Evolutionary conservation across 2,329 filamentous ascomycete genomes (phyloP).

Genomic region (Talaromyces sp.): DNA sequence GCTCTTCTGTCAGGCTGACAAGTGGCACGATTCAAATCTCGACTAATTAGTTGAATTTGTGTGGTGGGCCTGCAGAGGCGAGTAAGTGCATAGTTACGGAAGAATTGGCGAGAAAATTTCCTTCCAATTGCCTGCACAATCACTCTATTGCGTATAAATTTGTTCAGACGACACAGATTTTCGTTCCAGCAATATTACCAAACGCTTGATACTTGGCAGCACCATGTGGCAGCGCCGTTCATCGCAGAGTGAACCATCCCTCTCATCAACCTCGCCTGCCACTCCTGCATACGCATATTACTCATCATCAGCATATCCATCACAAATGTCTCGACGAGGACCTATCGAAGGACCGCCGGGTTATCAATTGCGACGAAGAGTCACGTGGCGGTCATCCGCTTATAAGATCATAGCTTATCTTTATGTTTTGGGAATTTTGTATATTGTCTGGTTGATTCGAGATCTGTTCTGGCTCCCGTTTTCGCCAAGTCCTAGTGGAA

Average conservation of each 20-base stretch:
- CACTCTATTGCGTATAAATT: neutral
- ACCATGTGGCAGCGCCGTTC: slow-evolving; percentile 39
- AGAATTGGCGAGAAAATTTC: neutral
- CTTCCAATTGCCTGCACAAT: neutral
- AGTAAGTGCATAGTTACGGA: slow-evolving; percentile 3
- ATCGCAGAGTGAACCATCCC: slow-evolving; percentile 34
- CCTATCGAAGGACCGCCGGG: slow-evolving; percentile 42
- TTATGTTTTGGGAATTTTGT: slow-evolving; percentile 40
- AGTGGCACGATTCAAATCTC: slow-evolving; percentile 7
- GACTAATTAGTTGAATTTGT: slow-evolving; percentile 8
- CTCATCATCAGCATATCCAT: slow-evolving; percentile 28
- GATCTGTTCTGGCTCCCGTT: slow-evolving; percentile 39
- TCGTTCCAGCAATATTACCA: neutral
- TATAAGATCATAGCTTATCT: slow-evolving; percentile 42
- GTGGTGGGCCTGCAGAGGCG: slow-evolving; percentile 13
- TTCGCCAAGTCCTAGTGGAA: neutral
- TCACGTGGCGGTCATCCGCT: slow-evolving; percentile 43
- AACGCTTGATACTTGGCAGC: neutral
- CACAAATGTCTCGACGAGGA: slow-evolving; percentile 30
- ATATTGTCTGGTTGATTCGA: slow-evolving; percentile 41
- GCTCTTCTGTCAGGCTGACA: slow-evolving; percentile 1
- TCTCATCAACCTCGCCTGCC: slow-evolving; percentile 23
- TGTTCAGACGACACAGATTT: no score
- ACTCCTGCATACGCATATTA: slow-evolving; percentile 34
- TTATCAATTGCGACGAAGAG: slow-evolving; percentile 37